A percentile compares a stretch with the other conserved stretches of the same genome.
phyloP scores from a whole-genome alignment of 176 grass and related monocot species.

The Zizania latifolia region DNA sequence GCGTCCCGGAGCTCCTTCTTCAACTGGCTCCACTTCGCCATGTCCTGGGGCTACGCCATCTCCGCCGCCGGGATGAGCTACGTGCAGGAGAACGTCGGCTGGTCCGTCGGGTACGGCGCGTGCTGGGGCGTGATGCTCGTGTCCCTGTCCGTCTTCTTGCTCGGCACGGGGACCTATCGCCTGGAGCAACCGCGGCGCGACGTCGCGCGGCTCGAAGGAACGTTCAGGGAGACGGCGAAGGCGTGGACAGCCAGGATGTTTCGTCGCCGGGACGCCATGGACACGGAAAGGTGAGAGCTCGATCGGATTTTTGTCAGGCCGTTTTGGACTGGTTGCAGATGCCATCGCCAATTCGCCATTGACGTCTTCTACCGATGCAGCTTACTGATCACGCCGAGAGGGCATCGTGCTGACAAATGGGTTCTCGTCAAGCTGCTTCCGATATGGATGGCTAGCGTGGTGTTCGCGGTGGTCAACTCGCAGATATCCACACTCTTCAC shows the following conservation, averaged over 20 bases:
- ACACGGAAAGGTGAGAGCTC: background rate
- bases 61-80: slow-evolving; percentile 25
- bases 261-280: background rate
- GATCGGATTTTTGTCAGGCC: no score
- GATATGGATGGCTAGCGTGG: slow-evolving; percentile 43
- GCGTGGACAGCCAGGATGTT: background rate
- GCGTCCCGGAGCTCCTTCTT: slow-evolving; percentile 53
- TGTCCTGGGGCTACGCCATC: slow-evolving; percentile 22
- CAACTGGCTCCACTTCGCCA: slow-evolving; percentile 65
- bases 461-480: slow-evolving; percentile 15
- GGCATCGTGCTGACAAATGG: background rate
- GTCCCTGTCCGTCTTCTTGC: slow-evolving; percentile 19
- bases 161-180: slow-evolving; percentile 18
- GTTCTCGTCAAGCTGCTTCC: slow-evolving; percentile 28
- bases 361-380: background rate
- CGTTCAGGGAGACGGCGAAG: background rate
- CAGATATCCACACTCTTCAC: slow-evolving; percentile 51
- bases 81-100: slow-evolving; percentile 55
- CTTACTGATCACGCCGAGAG: background rate
- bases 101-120: slow-evolving; percentile 39
- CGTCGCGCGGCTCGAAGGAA: background rate
- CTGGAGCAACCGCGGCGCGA: background rate
- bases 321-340: background rate
- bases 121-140: slow-evolving; percentile 29
- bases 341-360: background rate